Evolutionary conservation across 305 asterid species (phyloP).

Genomic region (Euphrasia arctica): DNA sequence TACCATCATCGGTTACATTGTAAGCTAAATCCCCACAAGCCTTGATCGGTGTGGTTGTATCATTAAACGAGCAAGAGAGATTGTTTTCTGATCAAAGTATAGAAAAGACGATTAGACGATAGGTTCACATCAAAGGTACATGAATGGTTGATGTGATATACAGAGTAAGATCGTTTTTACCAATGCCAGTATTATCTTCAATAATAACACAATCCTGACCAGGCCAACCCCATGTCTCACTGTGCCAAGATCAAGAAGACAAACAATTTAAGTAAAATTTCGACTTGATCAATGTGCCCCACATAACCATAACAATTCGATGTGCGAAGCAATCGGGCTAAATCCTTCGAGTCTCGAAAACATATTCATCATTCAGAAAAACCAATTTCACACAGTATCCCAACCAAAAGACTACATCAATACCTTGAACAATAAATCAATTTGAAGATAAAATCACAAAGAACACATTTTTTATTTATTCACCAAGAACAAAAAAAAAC

Average conservation of each 20-base stretch:
- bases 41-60: constrained; percentile 67
- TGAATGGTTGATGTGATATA: constrained; percentile 1
- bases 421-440: neutral
- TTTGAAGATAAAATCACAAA: neutral
- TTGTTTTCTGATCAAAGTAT: constrained; percentile 36
- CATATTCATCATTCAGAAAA: constrained; percentile 8
- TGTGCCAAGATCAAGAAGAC: constrained; percentile 22
- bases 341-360: neutral
- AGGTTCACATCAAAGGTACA: constrained; percentile 17
- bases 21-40: constrained; percentile 68
- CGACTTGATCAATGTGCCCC: constrained; percentile 7
- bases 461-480: neutral
- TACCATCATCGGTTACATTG: constrained; percentile 43
- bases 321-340: no score
- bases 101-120: constrained; percentile 8
- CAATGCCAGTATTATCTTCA: constrained; percentile 48
- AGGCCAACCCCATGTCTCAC: constrained; percentile 74
- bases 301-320: neutral
- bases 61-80: constrained; percentile 43
- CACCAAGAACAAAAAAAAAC: neutral
- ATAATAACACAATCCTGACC: constrained; percentile 42
- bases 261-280: neutral
- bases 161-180: constrained; percentile 34
- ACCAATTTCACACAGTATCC: constrained; percentile 8
- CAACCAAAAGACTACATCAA: constrained; percentile 10